These are phyloP conservation scores for Mrakia blollopis DNA, from an alignment of 768 basidiomycete genomes.

Conservation along the genomic window DNA sequence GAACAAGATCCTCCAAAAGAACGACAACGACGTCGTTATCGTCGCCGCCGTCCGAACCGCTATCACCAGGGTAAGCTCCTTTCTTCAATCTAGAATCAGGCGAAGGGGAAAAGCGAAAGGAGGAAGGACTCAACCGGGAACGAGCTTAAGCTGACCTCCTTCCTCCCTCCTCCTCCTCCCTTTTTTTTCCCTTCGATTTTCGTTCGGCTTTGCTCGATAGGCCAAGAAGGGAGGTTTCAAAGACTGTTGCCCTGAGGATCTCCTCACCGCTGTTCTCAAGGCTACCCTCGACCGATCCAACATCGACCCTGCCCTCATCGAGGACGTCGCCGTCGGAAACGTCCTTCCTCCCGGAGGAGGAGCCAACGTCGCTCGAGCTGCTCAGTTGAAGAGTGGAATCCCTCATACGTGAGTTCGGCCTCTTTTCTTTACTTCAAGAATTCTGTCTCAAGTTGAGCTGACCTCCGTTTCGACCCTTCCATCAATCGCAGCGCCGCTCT, in stretches of 20 bases:
- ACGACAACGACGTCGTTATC: constrained; percentile 84
- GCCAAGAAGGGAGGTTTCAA: constrained; percentile 84
- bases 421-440: background rate
- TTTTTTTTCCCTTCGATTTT: background rate
- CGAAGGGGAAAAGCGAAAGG: background rate
- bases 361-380: constrained; percentile 76
- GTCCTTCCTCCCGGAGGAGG: constrained; percentile 84
- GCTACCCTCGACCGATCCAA: constrained; percentile 49
- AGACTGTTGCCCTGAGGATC: constrained; percentile 76
- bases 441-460: background rate
- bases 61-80: constrained; percentile 68
- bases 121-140: background rate
- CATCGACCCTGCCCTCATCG: constrained; percentile 75
- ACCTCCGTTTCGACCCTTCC: background rate
- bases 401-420: constrained; percentile 53
- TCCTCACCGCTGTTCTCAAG: constrained; percentile 69
- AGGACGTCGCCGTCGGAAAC: constrained; percentile 80
- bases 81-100: background rate
- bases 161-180: background rate
- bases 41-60: constrained; percentile 83
- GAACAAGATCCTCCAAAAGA: constrained; percentile 61
- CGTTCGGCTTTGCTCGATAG: constrained; percentile 32
- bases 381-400: constrained; percentile 77
- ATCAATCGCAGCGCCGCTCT: constrained; percentile 53
- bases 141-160: background rate